Base-by-base conservation (phyloP, 192 early-diverging fungal genomes). In the Mycoemilia scoparia region DNA sequence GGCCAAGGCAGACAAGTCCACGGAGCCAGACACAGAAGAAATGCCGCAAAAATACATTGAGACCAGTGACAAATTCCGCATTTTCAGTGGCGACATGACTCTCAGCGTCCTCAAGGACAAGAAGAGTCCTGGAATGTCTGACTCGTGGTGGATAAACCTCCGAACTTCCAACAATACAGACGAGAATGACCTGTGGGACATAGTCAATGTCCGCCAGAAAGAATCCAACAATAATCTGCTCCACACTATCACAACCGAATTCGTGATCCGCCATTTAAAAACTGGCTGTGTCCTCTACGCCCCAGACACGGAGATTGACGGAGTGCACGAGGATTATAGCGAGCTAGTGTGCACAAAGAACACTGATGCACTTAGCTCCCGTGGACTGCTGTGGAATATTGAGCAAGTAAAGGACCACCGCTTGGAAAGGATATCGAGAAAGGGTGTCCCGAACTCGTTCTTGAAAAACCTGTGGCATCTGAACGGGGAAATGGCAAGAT, bases 331-430 rank as follows among this genome's bases (percentile, higher is more conserved):
- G 36, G 61, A 50, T 21, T 71, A 84, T 51, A 75, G 82, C 44
- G 85, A 93, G 43, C 64, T 93, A 18, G 84, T 89, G 54, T 89
- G 90, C 12, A 86, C 90, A 55, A 93, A 90, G 44, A 74, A 76
- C 8, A 25, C 14, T 25, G 22, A 19, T n/a, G 20, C 32, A 4
- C 38, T 46, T 39, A 15, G 9, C 7, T 51, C 83, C n/a, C 45
- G 51, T 21, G 41, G 48, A 32, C 31, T 13, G 5, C 60, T 35
- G 26, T 60, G 20, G 80, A 82, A 39, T 7, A 38, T 57, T 4
- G 32, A 52, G 40, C 36, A 21, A 27, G 29, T 39, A 21, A 32
- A 39, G 22, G 38, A 42, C n/a, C 5, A 19, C 21, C 40, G 46
- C 3, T n/a, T n/a, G n/a, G n/a, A n/a, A n/a, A n/a, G n/a, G n/a